Evolutionary conservation across 305 asterid genomes (phyloP).

Genomic region (Fraxinus baroniana): DNA sequence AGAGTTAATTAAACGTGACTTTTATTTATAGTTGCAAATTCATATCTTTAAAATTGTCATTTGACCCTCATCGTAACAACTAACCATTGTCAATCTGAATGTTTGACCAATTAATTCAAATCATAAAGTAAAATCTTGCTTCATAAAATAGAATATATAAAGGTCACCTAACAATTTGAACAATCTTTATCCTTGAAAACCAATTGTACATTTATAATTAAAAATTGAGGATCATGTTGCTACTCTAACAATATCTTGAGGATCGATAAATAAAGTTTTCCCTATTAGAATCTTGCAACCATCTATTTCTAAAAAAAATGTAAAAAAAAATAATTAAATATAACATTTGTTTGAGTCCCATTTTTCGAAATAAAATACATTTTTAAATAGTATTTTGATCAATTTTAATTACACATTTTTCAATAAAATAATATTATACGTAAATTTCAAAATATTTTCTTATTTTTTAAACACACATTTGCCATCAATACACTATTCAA

Average conservation of each 20-base stretch:
- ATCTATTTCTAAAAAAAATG: background rate
- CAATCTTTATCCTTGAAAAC: background rate
- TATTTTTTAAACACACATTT: too few species aligned
- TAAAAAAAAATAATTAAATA: background rate
- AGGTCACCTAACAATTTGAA: background rate
- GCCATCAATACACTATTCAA: too few species aligned
- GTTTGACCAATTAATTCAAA: background rate
- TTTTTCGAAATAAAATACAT: too few species aligned
- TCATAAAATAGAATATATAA: background rate
- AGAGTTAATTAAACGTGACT: background rate
- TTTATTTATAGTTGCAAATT: background rate
- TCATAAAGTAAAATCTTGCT: background rate
- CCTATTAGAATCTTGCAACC: background rate
- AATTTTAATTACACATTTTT: too few species aligned
- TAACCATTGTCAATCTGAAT: background rate
- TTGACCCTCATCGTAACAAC: background rate
- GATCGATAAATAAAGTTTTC: background rate
- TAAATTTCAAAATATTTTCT: too few species aligned
- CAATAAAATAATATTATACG: too few species aligned
- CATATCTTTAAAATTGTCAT: background rate
- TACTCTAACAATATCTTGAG: background rate
- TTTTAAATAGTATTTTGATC: too few species aligned
- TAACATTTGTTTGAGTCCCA: too few species aligned
- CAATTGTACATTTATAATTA: background rate
- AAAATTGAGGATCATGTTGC: background rate